These are phyloP conservation scores for Ceratobasidium sp. DNA, from an alignment of 1,284 basidiomycete genomes.

Conservation along the genomic window DNA sequence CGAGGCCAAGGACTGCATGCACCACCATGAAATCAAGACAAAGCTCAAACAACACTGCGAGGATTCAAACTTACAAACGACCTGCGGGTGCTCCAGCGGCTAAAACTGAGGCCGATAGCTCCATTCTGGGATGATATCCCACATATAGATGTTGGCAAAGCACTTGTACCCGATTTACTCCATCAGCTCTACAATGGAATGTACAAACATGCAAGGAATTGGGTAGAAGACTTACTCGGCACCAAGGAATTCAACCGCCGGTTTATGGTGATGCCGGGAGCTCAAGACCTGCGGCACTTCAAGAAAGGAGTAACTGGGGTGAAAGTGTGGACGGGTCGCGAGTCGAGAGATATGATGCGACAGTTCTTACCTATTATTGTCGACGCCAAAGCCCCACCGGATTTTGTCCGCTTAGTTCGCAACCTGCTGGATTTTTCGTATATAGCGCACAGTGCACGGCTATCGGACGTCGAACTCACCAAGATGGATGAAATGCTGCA, in stretches of 20 bases:
- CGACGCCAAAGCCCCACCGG: not conserved
- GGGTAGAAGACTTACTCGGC: not conserved
- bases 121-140: slow-evolving; percentile 12
- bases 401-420: too few species aligned
- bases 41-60: not conserved
- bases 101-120: not conserved
- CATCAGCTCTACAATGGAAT: slow-evolving; percentile 37
- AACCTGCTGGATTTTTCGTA: too few species aligned
- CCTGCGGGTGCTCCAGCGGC: not conserved
- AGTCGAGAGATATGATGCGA: slow-evolving; percentile 1
- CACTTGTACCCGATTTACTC: not conserved
- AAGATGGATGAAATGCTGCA: too few species aligned
- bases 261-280: slow-evolving; percentile 15
- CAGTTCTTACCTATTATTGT: slow-evolving; percentile 2
- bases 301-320: not conserved
- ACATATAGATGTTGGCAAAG: slow-evolving; percentile 1
- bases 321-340: slow-evolving; percentile 5
- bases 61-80: not conserved
- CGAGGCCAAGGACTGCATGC: not conserved
- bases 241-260: slow-evolving; percentile 3
- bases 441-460: too few species aligned
- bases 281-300: slow-evolving; percentile 15
- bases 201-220: slow-evolving; percentile 43
- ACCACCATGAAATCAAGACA: not conserved
- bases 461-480: too few species aligned